phyloP scores from a whole-genome alignment of 2,329 filamentous ascomycete species.

The Penicillium sp. region DNA sequence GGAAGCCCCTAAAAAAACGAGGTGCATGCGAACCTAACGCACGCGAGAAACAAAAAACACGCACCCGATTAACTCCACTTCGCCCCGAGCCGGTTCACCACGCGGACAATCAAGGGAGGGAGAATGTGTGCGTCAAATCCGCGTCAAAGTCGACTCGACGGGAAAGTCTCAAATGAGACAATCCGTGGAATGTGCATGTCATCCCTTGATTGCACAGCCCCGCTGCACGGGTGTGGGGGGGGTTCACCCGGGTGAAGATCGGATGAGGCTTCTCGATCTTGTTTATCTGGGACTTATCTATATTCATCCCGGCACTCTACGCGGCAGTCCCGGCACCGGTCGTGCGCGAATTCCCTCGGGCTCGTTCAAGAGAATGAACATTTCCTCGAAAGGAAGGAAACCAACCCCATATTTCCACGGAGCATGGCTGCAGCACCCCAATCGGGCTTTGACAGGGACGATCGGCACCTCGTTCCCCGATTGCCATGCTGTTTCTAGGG shows the following conservation, averaged over 20 bases:
- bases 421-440: neutral
- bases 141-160: neutral
- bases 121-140: neutral
- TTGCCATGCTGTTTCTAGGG: slow-evolving; percentile 7
- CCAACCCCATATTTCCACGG: neutral
- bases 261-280: neutral
- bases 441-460: slow-evolving; percentile 1
- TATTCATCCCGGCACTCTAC: neutral
- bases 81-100: slow-evolving; percentile 20
- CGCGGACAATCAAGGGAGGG: slow-evolving; percentile 16
- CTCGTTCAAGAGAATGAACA: too few species aligned
- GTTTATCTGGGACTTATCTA: neutral
- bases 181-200: slow-evolving; percentile 24
- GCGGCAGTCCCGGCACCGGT: neutral
- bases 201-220: slow-evolving; percentile 29
- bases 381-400: too few species aligned
- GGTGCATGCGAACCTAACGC: slow-evolving; percentile 15
- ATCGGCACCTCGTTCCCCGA: slow-evolving; percentile 1
- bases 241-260: slow-evolving; percentile 14
- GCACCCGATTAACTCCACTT: slow-evolving; percentile 4
- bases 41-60: slow-evolving; percentile 11
- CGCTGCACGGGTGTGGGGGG: slow-evolving; percentile 4
- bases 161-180: slow-evolving; percentile 4
- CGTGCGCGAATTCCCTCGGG: too few species aligned
- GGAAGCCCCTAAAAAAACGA: slow-evolving; percentile 10